Conservation (phyloP, 768 basidiomycete genomes). For the Mycena albidolilacea region DNA sequence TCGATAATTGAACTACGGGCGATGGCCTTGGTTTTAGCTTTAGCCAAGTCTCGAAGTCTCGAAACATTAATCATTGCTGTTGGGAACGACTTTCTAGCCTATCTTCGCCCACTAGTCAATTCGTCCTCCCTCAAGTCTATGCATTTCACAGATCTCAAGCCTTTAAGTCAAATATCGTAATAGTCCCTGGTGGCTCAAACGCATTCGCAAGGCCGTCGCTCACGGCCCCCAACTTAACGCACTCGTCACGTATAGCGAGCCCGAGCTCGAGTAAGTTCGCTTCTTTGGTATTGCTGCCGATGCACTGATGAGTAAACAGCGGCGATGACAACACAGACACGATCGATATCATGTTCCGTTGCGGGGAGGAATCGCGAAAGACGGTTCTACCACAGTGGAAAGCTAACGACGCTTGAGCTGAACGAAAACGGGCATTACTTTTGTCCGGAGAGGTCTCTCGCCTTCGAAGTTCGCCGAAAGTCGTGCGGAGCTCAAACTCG, state of each 20-base stretch:
- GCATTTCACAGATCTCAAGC: not conserved
- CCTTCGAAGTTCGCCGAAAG: not conserved
- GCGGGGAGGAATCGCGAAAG: too few species aligned
- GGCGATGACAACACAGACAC: too few species aligned
- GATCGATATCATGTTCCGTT: too few species aligned
- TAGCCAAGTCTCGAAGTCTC: not conserved
- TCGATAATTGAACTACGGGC: not conserved
- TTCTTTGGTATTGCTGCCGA: not conserved
- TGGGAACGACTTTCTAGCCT: not conserved
- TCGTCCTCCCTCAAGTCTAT: not conserved
- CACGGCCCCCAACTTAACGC: not conserved
- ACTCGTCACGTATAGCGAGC: not conserved
- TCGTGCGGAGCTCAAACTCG: not conserved
- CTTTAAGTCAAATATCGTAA: not conserved
- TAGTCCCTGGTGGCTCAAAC: too few species aligned
- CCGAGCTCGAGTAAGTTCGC: not conserved
- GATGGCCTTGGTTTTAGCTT: not conserved
- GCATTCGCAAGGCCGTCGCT: not conserved
- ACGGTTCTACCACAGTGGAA: too few species aligned
- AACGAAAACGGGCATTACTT: not conserved
- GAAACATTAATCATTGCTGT: not conserved
- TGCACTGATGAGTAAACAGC: too few species aligned
- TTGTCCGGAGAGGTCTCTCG: not conserved
- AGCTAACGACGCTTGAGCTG: too few species aligned
- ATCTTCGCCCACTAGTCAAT: not conserved